Conservation (phyloP, 495 filamentous ascomycete genomes). For the Hyaloscypha variabilis region DNA sequence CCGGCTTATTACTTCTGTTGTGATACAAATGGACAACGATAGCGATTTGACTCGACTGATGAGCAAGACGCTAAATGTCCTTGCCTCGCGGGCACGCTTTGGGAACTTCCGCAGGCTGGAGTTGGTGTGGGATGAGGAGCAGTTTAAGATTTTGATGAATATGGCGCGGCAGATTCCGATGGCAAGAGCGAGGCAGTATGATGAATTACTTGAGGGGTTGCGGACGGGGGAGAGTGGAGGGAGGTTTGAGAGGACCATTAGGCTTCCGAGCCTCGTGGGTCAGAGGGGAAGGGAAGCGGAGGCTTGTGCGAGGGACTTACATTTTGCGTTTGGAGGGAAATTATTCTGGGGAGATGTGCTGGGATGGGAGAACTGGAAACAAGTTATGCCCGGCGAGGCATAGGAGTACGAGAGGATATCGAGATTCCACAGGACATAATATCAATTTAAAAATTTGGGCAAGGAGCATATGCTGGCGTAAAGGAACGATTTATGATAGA, state of each 20-base stretch:
- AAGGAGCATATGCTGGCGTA: neutral
- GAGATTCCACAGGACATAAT: neutral
- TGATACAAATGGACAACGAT: slow-evolving; percentile 3
- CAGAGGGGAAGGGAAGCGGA: neutral
- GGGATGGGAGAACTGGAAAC: slow-evolving; percentile 17
- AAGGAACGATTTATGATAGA: neutral
- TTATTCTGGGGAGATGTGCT: slow-evolving; percentile 17
- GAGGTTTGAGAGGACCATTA: slow-evolving; percentile 20
- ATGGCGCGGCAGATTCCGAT: neutral
- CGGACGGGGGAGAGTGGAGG: neutral
- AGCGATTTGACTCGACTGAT: neutral
- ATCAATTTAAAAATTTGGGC: neutral
- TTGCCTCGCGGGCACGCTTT: slow-evolving; percentile 9
- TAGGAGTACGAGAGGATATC: neutral
- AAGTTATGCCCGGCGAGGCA: neutral
- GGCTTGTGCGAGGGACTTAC: slow-evolving; percentile 12
- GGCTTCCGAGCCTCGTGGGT: neutral
- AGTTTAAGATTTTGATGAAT: neutral
- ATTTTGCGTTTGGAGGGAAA: slow-evolving; percentile 21
- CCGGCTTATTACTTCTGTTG: slow-evolving; percentile 17
- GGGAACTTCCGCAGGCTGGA: slow-evolving; percentile 7
- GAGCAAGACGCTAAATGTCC: slow-evolving; percentile 15
- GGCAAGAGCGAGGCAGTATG: neutral
- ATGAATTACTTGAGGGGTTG: slow-evolving; percentile 9
- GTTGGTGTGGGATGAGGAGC: slow-evolving; percentile 8